A percentile compares a stretch with the other conserved stretches of the same genome.
phyloP scores from a whole-genome alignment of 345 rosid genomes.

The Hypericum perforatum region DNA sequence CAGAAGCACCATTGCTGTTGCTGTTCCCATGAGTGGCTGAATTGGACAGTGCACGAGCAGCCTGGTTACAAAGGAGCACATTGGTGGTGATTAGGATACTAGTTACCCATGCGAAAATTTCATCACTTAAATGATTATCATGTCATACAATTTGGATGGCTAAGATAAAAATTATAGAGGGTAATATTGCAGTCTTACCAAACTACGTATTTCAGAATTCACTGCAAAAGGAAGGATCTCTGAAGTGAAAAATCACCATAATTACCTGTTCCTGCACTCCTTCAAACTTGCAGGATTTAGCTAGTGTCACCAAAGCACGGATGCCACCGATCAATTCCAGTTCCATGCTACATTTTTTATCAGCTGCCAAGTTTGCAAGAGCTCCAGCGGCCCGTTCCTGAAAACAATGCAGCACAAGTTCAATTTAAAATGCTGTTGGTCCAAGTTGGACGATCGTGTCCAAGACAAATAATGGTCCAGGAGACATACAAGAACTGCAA shows the following conservation, averaged over 20 bases:
- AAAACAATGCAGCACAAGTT: background rate
- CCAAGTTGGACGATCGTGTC: background rate
- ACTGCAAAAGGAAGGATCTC: background rate
- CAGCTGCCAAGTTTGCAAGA: slow-evolving; percentile 34
- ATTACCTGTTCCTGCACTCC: slow-evolving; percentile 37
- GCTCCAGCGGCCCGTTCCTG: slow-evolving; percentile 45
- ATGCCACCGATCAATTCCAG: slow-evolving; percentile 25
- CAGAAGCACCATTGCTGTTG: slow-evolving; percentile 24
- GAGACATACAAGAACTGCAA: slow-evolving; percentile 27
- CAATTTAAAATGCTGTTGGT: background rate
- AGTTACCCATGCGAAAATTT: too few species aligned
- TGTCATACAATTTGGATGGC: background rate
- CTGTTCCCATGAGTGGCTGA: slow-evolving; percentile 37
- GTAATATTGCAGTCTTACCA: too few species aligned
- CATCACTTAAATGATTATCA: too few species aligned
- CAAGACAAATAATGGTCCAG: slow-evolving; percentile 1
- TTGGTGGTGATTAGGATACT: too few species aligned
- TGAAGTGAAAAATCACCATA: slow-evolving; percentile 3
- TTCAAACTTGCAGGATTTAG: slow-evolving; percentile 22
- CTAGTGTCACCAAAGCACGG: slow-evolving; percentile 29
- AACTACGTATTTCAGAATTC: background rate
- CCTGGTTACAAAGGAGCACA: too few species aligned
- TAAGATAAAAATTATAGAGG: slow-evolving; percentile 11
- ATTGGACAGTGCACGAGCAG: slow-evolving; percentile 21
- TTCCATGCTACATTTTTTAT: slow-evolving; percentile 32